A percentile compares a stretch with the other conserved stretches of the same genome.
Evolutionary conservation across 2,329 filamentous ascomycete species (phyloP).

Genomic region (Fusarium nematophilum): DNA sequence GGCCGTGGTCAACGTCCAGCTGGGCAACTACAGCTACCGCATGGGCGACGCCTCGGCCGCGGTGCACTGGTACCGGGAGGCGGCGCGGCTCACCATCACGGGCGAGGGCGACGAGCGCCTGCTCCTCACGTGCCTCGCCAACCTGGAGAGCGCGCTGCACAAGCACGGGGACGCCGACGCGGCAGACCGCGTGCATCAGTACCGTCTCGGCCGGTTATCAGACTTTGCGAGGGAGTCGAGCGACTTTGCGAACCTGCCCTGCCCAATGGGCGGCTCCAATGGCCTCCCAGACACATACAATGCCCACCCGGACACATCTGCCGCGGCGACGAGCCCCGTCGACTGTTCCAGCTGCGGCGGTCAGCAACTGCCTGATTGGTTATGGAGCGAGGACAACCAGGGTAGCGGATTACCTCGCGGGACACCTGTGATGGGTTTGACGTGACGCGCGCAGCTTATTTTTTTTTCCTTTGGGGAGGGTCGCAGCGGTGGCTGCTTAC

Average conservation of each 20-base stretch:
- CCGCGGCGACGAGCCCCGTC: conserved; percentile 25
- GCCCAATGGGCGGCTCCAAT: conserved; percentile 6
- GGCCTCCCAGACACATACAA: conserved; percentile 27
- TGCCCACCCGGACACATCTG: conserved; percentile 30
- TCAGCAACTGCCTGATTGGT: conserved; percentile 39
- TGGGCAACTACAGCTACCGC: conserved; percentile 48
- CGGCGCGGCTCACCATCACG: conserved; percentile 43
- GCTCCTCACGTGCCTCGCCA: conserved; percentile 48
- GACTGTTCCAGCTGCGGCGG: conserved; percentile 28
- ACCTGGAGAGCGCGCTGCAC: conserved; percentile 46
- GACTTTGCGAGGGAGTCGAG: conserved; percentile 46
- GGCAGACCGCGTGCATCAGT: conserved; percentile 42
- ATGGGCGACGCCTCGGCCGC: conserved; percentile 44
- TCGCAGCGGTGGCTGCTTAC: conserved; percentile 6
- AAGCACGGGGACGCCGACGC: conserved; percentile 39
- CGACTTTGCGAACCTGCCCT: conserved; percentile 32
- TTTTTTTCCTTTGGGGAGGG: neutral
- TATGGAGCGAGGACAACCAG: conserved; percentile 31
- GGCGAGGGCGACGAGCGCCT: conserved; percentile 48
- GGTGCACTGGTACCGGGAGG: conserved; percentile 46
- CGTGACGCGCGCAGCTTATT: conserved; percentile 22
- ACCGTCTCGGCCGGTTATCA: conserved; percentile 45
- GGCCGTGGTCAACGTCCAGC: conserved; percentile 46
- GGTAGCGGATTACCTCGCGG: conserved; percentile 6
- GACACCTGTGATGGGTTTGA: conserved; percentile 27